phyloP scores from a whole-genome alignment of 306 rosid genomes.

The Macrotyloma uniflorum region DNA sequence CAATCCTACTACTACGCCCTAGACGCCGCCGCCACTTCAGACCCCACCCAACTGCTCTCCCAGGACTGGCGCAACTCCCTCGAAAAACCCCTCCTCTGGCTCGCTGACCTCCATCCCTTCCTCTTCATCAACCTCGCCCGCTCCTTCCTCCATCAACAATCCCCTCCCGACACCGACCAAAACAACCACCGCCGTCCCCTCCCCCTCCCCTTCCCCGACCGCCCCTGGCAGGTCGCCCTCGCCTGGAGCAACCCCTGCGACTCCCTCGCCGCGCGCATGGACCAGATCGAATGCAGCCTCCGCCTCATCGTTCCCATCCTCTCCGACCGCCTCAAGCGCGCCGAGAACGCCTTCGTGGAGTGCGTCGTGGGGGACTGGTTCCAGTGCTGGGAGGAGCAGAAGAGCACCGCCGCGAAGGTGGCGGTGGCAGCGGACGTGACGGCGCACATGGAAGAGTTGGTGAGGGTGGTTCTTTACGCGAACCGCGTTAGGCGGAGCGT shows the following conservation, averaged over 20 bases:
- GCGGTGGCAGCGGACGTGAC: conserved; percentile 44
- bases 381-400: conserved; percentile 33
- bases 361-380: conserved; percentile 50
- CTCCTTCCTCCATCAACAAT: conserved; percentile 51
- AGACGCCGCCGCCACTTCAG: conserved; percentile 59
- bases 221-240: conserved; percentile 59
- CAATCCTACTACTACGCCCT: conserved; percentile 71
- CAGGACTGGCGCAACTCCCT: conserved; percentile 69
- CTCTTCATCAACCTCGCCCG: conserved; percentile 72
- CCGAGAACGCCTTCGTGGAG: conserved; percentile 51
- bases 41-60: conserved; percentile 54
- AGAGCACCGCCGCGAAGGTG: conserved; percentile 34
- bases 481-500: conserved; percentile 70
- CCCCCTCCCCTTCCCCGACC: not conserved
- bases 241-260: conserved; percentile 60
- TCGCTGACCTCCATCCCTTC: conserved; percentile 77
- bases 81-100: conserved; percentile 77
- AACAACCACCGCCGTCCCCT: not conserved
- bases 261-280: conserved; percentile 41
- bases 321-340: conserved; percentile 41
- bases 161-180: not conserved
- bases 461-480: conserved; percentile 60
- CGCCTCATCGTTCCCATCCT: conserved; percentile 63
- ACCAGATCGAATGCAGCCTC: conserved; percentile 65
- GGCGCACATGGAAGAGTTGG: conserved; percentile 62